A percentile compares a stretch with the other conserved stretches of the same genome.
Evolutionary conservation across 805 yeast species (phyloP).

Genomic region (Blastobotrys mokoenaii): DNA sequence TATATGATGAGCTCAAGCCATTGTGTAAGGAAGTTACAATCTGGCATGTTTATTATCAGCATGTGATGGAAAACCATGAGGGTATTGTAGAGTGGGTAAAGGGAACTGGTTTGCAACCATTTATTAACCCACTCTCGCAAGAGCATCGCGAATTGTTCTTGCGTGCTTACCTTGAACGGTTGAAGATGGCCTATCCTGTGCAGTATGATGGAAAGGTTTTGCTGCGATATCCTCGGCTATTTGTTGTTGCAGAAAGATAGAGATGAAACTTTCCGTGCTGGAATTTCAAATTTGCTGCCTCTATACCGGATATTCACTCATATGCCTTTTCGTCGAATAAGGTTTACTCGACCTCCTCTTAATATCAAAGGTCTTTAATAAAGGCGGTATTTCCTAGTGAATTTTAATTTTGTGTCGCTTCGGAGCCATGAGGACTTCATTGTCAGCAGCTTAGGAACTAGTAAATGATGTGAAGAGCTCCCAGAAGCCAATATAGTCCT

Average conservation of each 20-base stretch:
- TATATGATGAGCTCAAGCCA: background rate
- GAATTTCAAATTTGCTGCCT: too few species aligned
- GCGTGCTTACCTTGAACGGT: background rate
- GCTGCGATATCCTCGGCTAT: background rate
- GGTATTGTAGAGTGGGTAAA: conserved; percentile 1
- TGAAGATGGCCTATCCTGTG: background rate
- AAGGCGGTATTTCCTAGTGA: too few species aligned
- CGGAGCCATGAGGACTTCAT: too few species aligned
- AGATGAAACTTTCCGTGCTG: too few species aligned
- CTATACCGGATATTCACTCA: too few species aligned
- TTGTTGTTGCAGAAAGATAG: background rate
- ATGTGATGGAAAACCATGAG: background rate
- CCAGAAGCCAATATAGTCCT: too few species aligned
- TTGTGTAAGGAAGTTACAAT: background rate
- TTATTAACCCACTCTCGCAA: background rate
- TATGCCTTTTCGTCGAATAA: too few species aligned
- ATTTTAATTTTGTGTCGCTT: too few species aligned
- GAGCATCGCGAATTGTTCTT: background rate
- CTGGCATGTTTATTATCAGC: background rate
- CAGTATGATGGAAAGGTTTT: background rate
- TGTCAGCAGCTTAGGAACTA: too few species aligned
- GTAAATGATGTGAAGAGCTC: too few species aligned
- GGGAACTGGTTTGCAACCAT: background rate
- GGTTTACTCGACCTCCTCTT: too few species aligned
- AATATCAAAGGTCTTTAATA: too few species aligned